Conservation (phyloP, 1,284 basidiomycete genomes). For the Melampsora abietis-canadensis region DNA sequence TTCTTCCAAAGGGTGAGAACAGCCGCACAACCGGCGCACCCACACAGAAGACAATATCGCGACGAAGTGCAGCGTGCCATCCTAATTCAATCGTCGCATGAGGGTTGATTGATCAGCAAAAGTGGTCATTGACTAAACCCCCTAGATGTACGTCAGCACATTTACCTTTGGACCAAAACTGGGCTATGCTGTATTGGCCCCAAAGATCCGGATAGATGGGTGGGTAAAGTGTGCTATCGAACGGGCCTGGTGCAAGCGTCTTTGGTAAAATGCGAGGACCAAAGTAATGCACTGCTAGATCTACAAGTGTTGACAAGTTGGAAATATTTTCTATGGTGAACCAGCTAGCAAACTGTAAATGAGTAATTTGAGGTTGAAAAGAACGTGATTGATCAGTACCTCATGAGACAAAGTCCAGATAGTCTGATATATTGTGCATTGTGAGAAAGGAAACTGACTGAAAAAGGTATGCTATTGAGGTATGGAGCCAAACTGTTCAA, state of each 20-base stretch:
- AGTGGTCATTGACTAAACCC: background rate
- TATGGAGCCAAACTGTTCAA: background rate
- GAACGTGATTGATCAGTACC: too few relatives aligned
- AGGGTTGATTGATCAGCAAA: background rate
- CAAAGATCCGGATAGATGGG: conserved; percentile 21
- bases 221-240: conserved; percentile 35
- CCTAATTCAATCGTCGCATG: background rate
- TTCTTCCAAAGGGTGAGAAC: conserved; percentile 16
- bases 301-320: conserved; percentile 10
- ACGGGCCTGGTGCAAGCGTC: conserved; percentile 32
- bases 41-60: conserved; percentile 35
- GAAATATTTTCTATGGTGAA: conserved; percentile 9
- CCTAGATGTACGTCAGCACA: background rate
- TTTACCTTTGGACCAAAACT: conserved; percentile 41
- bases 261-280: conserved; percentile 26
- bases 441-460: background rate
- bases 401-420: too few relatives aligned
- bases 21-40: conserved; percentile 19
- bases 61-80: conserved; percentile 41
- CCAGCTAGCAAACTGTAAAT: conserved; percentile 17
- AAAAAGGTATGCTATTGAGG: background rate
- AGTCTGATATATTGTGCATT: too few relatives aligned
- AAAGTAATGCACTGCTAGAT: conserved; percentile 23
- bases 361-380: too few relatives aligned
- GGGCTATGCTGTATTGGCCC: conserved; percentile 7